A percentile compares a stretch with the other conserved stretches of the same genome.
Conservation (phyloP, 73 alveolate genomes). For the Vitrella brassicaformis region DNA sequence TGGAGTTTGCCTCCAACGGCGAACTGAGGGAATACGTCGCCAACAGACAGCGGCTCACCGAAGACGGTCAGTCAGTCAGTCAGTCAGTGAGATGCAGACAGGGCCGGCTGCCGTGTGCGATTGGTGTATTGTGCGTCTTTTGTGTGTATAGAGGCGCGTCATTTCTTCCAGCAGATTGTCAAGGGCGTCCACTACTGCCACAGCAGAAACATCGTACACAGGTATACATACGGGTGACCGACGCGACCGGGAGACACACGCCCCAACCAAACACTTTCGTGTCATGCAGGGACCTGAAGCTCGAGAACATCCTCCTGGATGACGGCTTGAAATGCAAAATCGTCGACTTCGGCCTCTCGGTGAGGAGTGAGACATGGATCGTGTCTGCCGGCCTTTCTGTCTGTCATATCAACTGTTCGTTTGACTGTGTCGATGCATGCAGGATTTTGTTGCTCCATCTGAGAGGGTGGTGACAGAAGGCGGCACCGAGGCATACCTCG, state of each 20-base stretch:
- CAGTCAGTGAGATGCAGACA: no score
- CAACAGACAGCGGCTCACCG: not conserved
- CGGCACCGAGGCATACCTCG: not conserved
- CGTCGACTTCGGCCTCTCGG: not conserved
- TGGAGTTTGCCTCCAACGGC: not conserved
- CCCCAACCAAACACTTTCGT: not conserved
- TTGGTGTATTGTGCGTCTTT: not conserved
- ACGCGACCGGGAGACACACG: not conserved
- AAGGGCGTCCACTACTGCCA: not conserved
- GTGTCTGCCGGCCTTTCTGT: not conserved
- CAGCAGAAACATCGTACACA: not conserved
- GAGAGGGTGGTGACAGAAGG: not conserved
- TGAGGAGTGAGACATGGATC: not conserved
- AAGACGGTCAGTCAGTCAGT: not conserved
- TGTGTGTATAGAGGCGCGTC: not conserved
- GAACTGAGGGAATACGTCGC: not conserved
- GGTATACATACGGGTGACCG: not conserved
- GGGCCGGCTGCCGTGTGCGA: no score
- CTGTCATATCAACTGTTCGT: not conserved
- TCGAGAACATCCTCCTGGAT: not conserved
- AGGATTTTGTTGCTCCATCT: not conserved
- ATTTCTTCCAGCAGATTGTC: not conserved
- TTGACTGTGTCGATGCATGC: not conserved
- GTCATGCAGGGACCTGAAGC: not conserved
- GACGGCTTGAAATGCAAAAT: not conserved